Evolutionary conservation across 345 rosid species (phyloP).

Genomic region (Bruguiera sexangula): DNA sequence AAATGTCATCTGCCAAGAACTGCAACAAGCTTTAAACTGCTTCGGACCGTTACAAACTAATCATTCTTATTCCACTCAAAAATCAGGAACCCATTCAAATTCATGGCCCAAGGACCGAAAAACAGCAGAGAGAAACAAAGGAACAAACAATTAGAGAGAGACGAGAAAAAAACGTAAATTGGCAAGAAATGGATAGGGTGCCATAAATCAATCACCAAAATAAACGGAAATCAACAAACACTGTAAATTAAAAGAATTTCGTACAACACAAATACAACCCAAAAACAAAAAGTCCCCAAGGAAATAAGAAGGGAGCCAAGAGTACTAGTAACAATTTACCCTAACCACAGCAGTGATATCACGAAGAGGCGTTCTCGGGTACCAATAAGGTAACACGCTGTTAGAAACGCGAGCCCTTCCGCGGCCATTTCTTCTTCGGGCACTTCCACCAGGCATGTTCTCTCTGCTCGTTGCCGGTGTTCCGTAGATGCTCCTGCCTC

Average conservation of each 20-base stretch:
- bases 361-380: conserved; percentile 76
- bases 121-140: no score
- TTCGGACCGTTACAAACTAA: no score
- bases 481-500: conserved; percentile 28
- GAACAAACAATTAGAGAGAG: no score
- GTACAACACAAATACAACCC: not conserved
- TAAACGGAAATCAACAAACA: not conserved
- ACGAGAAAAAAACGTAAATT: no score
- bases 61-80: no score
- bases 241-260: not conserved
- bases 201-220: no score
- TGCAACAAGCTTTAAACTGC: no score
- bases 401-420: conserved; percentile 29
- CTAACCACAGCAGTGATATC: conserved; percentile 57
- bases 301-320: not conserved
- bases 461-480: conserved; percentile 36
- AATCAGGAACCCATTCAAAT: no score
- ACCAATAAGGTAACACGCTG: conserved; percentile 67
- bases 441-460: conserved; percentile 26
- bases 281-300: not conserved
- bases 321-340: conserved; percentile 33
- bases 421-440: conserved; percentile 24
- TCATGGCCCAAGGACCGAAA: no score
- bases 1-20: no score
- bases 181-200: no score